phyloP scores from a whole-genome alignment of 768 basidiomycete genomes.

The Kwoniella sp. region DNA sequence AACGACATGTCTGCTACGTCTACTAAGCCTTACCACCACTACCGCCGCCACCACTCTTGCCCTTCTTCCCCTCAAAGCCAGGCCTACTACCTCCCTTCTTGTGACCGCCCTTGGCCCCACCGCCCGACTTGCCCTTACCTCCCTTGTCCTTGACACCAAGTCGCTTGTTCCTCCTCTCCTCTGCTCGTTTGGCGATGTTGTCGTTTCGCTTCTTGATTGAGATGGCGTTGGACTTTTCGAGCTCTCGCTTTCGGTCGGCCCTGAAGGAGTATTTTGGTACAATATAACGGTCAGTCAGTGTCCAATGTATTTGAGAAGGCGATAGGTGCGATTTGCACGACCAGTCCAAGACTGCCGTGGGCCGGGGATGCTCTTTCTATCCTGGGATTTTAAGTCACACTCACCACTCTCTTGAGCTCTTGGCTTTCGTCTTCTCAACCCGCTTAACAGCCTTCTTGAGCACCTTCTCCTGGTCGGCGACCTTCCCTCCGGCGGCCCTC shows the following conservation, averaged over 20 bases:
- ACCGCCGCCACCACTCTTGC: conserved; percentile 46
- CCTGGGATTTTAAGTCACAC: too few relatives aligned
- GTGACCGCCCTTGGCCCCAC: conserved; percentile 14
- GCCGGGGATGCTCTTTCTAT: too few relatives aligned
- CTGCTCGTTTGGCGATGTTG: conserved; percentile 83
- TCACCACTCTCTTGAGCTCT: conserved; percentile 83
- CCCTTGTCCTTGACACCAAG: conserved; percentile 59
- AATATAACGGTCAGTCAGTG: neutral
- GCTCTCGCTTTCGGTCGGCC: conserved; percentile 81
- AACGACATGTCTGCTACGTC: too few relatives aligned
- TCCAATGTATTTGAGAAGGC: too few relatives aligned
- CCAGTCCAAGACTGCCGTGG: too few relatives aligned
- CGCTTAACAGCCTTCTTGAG: conserved; percentile 92
- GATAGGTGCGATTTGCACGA: too few relatives aligned
- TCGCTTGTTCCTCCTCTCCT: conserved; percentile 68
- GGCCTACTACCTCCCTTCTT: conserved; percentile 44
- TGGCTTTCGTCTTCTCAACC: conserved; percentile 84
- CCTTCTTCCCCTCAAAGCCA: conserved; percentile 46
- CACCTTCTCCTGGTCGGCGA: conserved; percentile 78
- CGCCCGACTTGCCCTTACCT: conserved; percentile 1
- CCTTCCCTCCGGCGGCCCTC: conserved; percentile 84
- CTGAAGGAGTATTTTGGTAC: conserved; percentile 58
- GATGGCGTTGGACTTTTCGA: conserved; percentile 73
- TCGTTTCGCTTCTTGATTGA: conserved; percentile 87
- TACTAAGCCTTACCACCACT: neutral